Evolutionary conservation across 2,329 filamentous ascomycete genomes (phyloP).

Genomic region (Hymenoscyphus fraxineus): DNA sequence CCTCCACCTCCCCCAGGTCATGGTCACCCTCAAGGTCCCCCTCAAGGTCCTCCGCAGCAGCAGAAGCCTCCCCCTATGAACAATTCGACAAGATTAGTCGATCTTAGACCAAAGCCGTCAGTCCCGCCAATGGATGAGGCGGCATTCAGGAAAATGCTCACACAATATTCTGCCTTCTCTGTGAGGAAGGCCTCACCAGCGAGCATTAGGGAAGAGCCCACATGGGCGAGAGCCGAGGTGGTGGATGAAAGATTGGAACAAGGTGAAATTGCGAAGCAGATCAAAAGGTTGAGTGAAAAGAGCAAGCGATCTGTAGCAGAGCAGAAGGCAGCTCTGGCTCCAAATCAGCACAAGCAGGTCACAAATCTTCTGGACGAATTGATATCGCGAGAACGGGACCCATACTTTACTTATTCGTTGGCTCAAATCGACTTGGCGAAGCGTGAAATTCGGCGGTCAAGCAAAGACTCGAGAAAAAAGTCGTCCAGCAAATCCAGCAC

Average conservation of each 20-base stretch:
- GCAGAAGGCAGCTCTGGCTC: constrained; percentile 28
- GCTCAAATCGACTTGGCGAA: constrained; percentile 27
- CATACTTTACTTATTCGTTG: constrained; percentile 31
- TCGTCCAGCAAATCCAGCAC: constrained; percentile 16
- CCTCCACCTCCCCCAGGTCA: constrained; percentile 6
- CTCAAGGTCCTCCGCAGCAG: constrained; percentile 3
- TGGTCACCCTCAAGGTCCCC: not conserved
- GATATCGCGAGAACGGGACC: constrained; percentile 23
- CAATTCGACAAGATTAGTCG: constrained; percentile 23
- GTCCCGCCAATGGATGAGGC: constrained; percentile 22
- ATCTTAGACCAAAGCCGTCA: constrained; percentile 20
- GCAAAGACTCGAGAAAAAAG: constrained; percentile 14
- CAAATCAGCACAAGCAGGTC: constrained; percentile 30
- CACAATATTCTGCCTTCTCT: constrained; percentile 25
- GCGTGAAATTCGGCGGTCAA: constrained; percentile 7
- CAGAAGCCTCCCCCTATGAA: constrained; percentile 11
- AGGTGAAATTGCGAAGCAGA: constrained; percentile 28
- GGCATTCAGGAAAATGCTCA: constrained; percentile 27
- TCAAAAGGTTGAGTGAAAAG: constrained; percentile 28
- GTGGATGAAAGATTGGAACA: constrained; percentile 27
- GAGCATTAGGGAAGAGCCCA: constrained; percentile 24
- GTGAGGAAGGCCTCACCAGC: constrained; percentile 25
- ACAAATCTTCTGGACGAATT: constrained; percentile 29
- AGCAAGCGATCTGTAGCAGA: constrained; percentile 25
- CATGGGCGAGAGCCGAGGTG: constrained; percentile 30